Conservation (phyloP, 2,329 filamentous ascomycete genomes). For the Setomelanomma holmii region DNA sequence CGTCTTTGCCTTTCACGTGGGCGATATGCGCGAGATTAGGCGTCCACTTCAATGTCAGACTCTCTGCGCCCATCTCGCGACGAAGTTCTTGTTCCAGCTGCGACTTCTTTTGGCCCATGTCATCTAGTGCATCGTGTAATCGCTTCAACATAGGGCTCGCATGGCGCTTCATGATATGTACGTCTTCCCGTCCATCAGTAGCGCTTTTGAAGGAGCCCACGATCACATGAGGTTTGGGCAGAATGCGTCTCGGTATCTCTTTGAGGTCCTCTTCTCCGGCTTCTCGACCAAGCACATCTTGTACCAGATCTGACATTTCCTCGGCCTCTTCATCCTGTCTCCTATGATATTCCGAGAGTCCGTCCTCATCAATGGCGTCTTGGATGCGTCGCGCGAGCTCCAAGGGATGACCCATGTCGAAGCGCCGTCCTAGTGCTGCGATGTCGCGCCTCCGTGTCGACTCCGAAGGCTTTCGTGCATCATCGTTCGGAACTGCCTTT, state of each 20-base stretch:
- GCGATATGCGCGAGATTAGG: conserved; percentile 88
- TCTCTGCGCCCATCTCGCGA: conserved; percentile 57
- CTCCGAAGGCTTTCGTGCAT: conserved; percentile 13
- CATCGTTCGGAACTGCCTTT: conserved; percentile 15
- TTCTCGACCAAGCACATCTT: conserved; percentile 69
- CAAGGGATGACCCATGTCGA: conserved; percentile 71
- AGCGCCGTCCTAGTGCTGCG: conserved; percentile 59
- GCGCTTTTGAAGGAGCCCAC: conserved; percentile 41
- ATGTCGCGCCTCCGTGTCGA: conserved; percentile 35
- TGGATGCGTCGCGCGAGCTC: conserved; percentile 75
- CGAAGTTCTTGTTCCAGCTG: conserved; percentile 68
- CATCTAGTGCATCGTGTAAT: conserved; percentile 72
- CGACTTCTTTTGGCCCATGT: conserved; percentile 66
- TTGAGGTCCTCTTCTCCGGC: conserved; percentile 68
- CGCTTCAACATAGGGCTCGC: conserved; percentile 71
- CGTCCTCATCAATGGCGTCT: conserved; percentile 89
- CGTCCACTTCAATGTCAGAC: conserved; percentile 83
- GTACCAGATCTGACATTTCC: conserved; percentile 75
- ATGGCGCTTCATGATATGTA: conserved; percentile 68
- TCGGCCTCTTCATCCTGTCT: conserved; percentile 75
- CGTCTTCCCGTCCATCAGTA: conserved; percentile 55
- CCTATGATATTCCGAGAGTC: conserved; percentile 79
- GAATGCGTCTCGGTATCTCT: conserved; percentile 44
- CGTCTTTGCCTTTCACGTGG: conserved; percentile 84
- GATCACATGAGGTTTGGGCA: conserved; percentile 44